Evolutionary conservation across 306 rosid species (phyloP), one percentile per base, ranked within the genome.

Genomic region (Citrullus colocynthis): DNA sequence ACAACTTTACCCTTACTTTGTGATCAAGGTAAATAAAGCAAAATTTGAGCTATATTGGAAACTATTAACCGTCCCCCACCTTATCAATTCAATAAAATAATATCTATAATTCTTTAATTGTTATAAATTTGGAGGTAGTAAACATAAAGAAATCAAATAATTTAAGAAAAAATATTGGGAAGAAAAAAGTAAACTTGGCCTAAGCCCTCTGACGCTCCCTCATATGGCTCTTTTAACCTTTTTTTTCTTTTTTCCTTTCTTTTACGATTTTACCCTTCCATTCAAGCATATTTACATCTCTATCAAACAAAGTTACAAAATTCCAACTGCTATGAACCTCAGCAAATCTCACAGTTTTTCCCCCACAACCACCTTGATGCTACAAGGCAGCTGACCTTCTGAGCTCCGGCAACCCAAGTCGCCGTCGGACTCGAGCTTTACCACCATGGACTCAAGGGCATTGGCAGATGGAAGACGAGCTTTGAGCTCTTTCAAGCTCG

Each of bases 381-480:
- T 74, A 42, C 82, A 60, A 3, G 97, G 93, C 10, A 92, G 85
- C 87, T 83, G 85, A 30, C 88, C 88, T 44, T 85, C 89, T 0
- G 70, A 37, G 79, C 87, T 80, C 69, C 82, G 81, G 56, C 78
- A 17, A 65, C 88, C 89, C 2, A 81, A 85, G 72, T 79, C 83
- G 20, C 85, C 85, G 0, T 92, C 93, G 0, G 79, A 66, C 83
- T 95, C 99, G 2, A 95, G 99, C 86, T 90, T 85, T n/a, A 90
- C 88, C 36, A 86, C 85, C 59, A 87, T 70, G 20, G 91, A 79
- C 63, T 89, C 93, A 18, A 28, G 30, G 42, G 77, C 91, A 0
- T 48, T n/a, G 11, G 54, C n/a, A 3, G 81, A 82, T 1, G 79
- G 55, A 82, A 83, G 83, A 55, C 83, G 9, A 24, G 85, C 80